Evolutionary conservation across 2,329 filamentous ascomycete species (phyloP).

Genomic region (Clonostachys chloroleuca): DNA sequence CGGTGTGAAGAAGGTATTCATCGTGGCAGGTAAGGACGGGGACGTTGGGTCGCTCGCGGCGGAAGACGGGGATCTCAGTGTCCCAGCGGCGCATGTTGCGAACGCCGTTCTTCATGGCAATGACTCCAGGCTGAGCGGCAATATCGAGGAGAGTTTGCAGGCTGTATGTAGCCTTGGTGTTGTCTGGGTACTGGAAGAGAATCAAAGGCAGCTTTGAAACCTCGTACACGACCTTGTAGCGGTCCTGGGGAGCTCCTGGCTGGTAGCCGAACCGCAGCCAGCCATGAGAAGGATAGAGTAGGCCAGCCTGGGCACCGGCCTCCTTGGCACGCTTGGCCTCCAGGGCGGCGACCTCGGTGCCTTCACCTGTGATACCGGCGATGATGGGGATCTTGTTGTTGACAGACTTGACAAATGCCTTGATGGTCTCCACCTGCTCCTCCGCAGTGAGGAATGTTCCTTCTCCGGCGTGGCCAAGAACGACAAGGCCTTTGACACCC

Average conservation of each 20-base stretch:
- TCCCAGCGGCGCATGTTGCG: constrained; percentile 54
- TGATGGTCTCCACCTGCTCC: constrained; percentile 43
- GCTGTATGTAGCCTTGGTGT: constrained; percentile 46
- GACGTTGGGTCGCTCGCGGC: constrained; percentile 38
- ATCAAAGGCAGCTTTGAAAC: constrained; percentile 42
- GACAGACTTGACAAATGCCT: constrained; percentile 46
- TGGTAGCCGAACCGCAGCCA: constrained; percentile 53
- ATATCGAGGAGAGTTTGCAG: constrained; percentile 48
- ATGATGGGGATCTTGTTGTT: constrained; percentile 45
- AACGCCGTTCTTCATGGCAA: constrained; percentile 53
- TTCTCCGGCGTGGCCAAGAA: constrained; percentile 49
- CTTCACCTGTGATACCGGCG: constrained; percentile 47
- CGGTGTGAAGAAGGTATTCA: constrained; percentile 46
- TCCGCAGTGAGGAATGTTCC: constrained; percentile 46
- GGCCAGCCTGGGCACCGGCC: constrained; percentile 43
- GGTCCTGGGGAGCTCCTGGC: constrained; percentile 43
- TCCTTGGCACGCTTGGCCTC: constrained; percentile 45
- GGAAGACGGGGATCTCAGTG: constrained; percentile 48
- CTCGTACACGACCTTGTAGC: constrained; percentile 45
- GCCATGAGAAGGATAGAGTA: constrained; percentile 47
- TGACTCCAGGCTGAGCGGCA: constrained; percentile 43
- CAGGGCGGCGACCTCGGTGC: constrained; percentile 44
- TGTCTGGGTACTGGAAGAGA: constrained; percentile 49
- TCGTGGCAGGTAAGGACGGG: constrained; percentile 47
- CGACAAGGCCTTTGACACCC: constrained; percentile 46